phyloP scores from a whole-genome alignment of 805 yeast genomes.

The Cyberlindnera galapagoensis region DNA sequence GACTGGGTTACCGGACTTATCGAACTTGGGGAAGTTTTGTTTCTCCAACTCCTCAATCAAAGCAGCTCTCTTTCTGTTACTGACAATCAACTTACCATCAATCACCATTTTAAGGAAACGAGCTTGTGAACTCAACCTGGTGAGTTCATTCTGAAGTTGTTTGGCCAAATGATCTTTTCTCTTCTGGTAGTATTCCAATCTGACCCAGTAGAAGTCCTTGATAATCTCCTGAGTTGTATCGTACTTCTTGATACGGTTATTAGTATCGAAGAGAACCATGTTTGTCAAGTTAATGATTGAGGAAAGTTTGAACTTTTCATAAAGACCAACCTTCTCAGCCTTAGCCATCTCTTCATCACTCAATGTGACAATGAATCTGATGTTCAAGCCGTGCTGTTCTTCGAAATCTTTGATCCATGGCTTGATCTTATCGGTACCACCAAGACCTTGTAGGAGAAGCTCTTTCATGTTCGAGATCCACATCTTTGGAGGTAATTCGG shows the following conservation, averaged over 20 bases:
- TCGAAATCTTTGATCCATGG: conserved; percentile 94
- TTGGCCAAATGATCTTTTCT: conserved; percentile 77
- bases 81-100: conserved; percentile 60
- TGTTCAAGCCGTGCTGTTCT: conserved; percentile 83
- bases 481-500: conserved; percentile 85
- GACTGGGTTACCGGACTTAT: conserved; percentile 60
- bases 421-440: conserved; percentile 64
- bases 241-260: conserved; percentile 81
- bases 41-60: conserved; percentile 58
- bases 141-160: conserved; percentile 66
- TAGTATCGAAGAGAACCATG: conserved; percentile 94
- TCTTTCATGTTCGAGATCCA: conserved; percentile 94
- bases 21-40: conserved; percentile 70
- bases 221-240: conserved; percentile 70
- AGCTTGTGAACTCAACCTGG: conserved; percentile 75
- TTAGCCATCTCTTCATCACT: conserved; percentile 79
- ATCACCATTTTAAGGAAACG: conserved; percentile 87
- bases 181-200: conserved; percentile 85
- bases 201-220: conserved; percentile 75
- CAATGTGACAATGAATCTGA: conserved; percentile 72
- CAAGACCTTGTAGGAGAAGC: conserved; percentile 63
- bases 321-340: conserved; percentile 65
- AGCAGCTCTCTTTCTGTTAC: conserved; percentile 64
- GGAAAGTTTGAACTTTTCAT: conserved; percentile 76
- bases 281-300: conserved; percentile 66